Percentiles rank a stretch among this genome's conserved stretches.
Conservation (phyloP, 192 early-diverging fungal species). For the Backusella luteola region DNA sequence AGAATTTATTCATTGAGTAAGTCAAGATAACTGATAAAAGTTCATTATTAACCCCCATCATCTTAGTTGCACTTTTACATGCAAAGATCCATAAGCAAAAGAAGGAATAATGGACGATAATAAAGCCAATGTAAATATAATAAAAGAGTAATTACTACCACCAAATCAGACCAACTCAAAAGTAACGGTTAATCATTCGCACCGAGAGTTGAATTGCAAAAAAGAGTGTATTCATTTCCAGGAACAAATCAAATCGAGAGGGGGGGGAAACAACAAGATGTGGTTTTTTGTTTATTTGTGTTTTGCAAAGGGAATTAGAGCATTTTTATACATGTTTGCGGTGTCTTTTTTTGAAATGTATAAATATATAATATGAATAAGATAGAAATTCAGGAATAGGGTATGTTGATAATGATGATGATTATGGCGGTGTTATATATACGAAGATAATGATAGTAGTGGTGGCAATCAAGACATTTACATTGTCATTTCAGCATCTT, state of each 20-base stretch:
- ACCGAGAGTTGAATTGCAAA: too few relatives aligned
- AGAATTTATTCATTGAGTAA: slow-evolving; percentile 31
- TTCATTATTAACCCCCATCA: not conserved
- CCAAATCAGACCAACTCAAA: not conserved
- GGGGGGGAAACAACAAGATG: too few relatives aligned
- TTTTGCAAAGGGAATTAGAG: too few relatives aligned
- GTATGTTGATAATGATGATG: not conserved
- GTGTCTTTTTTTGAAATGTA: too few relatives aligned
- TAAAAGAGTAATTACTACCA: not conserved
- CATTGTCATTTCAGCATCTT: not conserved
- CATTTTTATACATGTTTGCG: not conserved
- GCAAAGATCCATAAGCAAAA: not conserved
- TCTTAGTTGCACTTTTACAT: not conserved
- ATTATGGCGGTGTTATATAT: not conserved
- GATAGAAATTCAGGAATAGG: too few relatives aligned
- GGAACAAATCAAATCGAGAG: not conserved
- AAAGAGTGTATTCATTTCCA: not conserved
- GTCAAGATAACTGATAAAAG: not conserved
- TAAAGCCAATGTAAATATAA: not conserved
- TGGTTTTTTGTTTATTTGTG: too few relatives aligned
- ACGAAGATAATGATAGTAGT: not conserved
- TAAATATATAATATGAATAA: not conserved
- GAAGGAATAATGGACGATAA: not conserved
- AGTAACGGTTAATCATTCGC: too few relatives aligned
- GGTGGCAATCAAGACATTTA: not conserved